Conservation (phyloP, 164 flowering plant species). For the Kalanchoe fedtschenkoi region DNA sequence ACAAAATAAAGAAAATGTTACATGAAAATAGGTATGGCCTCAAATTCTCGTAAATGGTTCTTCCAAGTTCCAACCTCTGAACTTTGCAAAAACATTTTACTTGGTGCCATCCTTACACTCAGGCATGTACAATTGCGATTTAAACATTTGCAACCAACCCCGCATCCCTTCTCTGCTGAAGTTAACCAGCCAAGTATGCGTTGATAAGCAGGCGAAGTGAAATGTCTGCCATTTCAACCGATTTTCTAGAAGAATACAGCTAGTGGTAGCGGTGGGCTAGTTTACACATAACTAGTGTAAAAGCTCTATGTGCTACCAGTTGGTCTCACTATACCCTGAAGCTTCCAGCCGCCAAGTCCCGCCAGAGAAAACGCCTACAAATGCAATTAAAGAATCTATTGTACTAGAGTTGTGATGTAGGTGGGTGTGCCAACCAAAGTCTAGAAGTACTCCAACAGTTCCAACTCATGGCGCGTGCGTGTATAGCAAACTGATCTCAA, state of each 20-base stretch:
- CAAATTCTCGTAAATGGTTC: no score
- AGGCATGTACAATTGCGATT: not conserved
- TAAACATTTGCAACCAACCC: not conserved
- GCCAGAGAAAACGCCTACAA: constrained; percentile 65
- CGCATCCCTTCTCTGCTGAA: not conserved
- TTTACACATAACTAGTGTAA: not conserved
- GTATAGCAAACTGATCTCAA: not conserved
- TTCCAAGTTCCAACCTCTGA: no score
- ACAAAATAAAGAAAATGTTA: no score
- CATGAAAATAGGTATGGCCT: no score
- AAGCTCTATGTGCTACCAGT: constrained; percentile 11
- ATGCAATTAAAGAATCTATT: constrained; percentile 1
- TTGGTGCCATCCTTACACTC: not conserved
- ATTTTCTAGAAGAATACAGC: not conserved
- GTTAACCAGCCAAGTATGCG: not conserved
- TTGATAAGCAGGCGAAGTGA: not conserved
- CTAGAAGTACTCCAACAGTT: not conserved
- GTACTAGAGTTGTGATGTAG: no score
- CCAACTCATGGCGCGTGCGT: not conserved
- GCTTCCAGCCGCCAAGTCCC: constrained; percentile 91
- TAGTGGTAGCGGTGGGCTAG: not conserved
- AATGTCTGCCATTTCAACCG: not conserved
- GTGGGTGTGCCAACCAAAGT: not conserved
- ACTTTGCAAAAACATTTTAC: no score
- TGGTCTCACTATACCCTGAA: constrained; percentile 72